Conservation (phyloP, 345 rosid genomes). For the Eucalyptus decipiens region DNA sequence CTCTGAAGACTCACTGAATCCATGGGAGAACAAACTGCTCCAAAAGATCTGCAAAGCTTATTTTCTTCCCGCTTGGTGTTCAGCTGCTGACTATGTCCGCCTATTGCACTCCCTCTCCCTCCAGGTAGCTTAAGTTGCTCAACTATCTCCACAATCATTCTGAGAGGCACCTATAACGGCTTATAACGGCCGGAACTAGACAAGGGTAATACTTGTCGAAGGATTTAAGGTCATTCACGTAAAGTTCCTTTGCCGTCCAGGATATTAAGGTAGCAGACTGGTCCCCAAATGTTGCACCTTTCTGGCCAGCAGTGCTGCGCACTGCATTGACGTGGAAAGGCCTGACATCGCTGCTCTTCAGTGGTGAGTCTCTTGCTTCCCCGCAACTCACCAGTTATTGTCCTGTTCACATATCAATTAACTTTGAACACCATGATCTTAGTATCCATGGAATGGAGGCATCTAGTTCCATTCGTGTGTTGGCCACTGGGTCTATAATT, state of each 20-base stretch:
- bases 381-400: neutral
- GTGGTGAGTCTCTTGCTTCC: slow-evolving; percentile 25
- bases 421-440: neutral
- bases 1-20: slow-evolving; percentile 49
- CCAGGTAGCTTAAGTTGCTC: slow-evolving; percentile 18
- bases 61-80: slow-evolving; percentile 88
- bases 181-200: neutral
- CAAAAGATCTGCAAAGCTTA: slow-evolving; percentile 61
- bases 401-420: neutral
- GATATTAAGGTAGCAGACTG: slow-evolving; percentile 84
- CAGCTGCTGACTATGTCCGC: slow-evolving; percentile 59
- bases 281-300: slow-evolving; percentile 75
- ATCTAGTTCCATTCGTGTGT: neutral
- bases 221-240: neutral
- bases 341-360: slow-evolving; percentile 46
- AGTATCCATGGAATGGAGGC: neutral
- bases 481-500: neutral
- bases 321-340: slow-evolving; percentile 88
- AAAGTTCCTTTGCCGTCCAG: slow-evolving; percentile 11
- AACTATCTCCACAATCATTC: neutral
- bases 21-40: slow-evolving; percentile 61
- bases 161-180: neutral
- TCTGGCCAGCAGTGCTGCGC: slow-evolving; percentile 87
- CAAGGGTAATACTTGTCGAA: neutral
- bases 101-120: slow-evolving; percentile 44